A percentile compares a stretch with the other conserved stretches of the same genome.
These are phyloP conservation scores for Tolypocladium capitatum DNA, from an alignment of 2,329 filamentous ascomycete species.

Conservation along the genomic window DNA sequence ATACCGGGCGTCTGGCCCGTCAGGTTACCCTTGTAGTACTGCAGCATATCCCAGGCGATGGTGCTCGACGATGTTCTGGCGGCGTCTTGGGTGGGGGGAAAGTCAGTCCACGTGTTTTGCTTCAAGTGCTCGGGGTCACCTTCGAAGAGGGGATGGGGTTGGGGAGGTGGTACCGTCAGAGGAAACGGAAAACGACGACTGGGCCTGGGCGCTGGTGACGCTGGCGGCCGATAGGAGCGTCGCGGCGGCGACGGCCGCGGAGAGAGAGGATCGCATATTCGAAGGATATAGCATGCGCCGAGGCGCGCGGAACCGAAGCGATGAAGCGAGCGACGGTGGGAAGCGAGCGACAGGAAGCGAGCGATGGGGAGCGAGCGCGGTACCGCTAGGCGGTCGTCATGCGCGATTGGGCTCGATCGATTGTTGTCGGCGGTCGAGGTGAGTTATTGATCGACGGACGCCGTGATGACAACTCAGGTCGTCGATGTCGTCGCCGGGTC, in stretches of 20 bases:
- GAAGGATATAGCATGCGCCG: not conserved
- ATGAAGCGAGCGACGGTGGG: not conserved
- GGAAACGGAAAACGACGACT: constrained; percentile 3
- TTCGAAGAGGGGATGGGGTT: too few relatives aligned
- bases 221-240: constrained; percentile 3
- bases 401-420: not conserved
- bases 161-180: constrained; percentile 2
- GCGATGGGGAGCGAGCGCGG: not conserved
- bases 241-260: not conserved
- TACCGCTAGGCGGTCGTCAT: not conserved
- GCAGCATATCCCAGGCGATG: constrained; percentile 30
- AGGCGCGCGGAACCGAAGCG: not conserved
- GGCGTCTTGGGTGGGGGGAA: constrained; percentile 15
- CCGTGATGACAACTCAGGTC: not conserved
- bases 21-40: constrained; percentile 32
- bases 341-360: not conserved
- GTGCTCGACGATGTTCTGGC: constrained; percentile 26
- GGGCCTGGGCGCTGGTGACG: constrained; percentile 3
- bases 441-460: not conserved
- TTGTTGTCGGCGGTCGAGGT: not conserved
- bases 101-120: not conserved
- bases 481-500: not conserved
- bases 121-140: too few relatives aligned
- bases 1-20: constrained; percentile 32
- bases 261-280: constrained; percentile 5